phyloP scores from a whole-genome alignment of 1,284 basidiomycete genomes.

The Limonomyces culmigenus region DNA sequence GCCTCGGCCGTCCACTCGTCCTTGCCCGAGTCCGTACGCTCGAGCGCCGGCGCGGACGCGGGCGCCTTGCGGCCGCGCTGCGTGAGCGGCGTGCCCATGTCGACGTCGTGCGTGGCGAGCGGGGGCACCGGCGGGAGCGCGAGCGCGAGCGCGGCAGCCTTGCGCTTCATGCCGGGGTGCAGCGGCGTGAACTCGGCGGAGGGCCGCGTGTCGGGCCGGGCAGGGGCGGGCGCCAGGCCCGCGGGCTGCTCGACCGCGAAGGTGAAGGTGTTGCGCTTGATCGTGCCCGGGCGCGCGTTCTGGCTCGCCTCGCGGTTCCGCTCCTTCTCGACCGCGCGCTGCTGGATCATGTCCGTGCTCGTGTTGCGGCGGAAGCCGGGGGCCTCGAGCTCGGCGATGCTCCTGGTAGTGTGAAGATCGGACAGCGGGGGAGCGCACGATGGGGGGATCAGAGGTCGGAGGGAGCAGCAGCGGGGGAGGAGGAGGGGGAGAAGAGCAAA shows the following conservation, averaged over 20 bases:
- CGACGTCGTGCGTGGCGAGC: conserved; percentile 6
- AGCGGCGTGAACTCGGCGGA: conserved; percentile 48
- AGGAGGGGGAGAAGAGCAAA: conserved; percentile 4
- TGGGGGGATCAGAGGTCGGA: conserved; percentile 4
- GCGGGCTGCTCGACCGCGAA: conserved; percentile 60
- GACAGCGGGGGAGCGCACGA: conserved; percentile 3
- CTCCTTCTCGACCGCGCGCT: conserved; percentile 64
- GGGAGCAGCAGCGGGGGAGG: too few relatives aligned
- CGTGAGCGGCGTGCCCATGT: conserved; percentile 20
- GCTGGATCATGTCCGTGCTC: conserved; percentile 57
- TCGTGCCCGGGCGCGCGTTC: conserved; percentile 43
- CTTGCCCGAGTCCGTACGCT: conserved; percentile 4
- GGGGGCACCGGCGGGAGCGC: conserved; percentile 14
- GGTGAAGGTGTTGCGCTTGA: conserved; percentile 74
- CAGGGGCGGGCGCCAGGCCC: conserved; percentile 19
- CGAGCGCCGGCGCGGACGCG: conserved; percentile 3
- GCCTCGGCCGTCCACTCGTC: conserved; percentile 3
- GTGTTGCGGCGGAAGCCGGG: conserved; percentile 61
- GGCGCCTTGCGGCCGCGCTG: conserved; percentile 21
- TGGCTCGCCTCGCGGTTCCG: conserved; percentile 56
- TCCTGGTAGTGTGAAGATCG: conserved; percentile 28
- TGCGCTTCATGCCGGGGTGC: conserved; percentile 19
- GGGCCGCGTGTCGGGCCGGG: conserved; percentile 50
- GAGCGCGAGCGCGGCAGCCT: conserved; percentile 16
- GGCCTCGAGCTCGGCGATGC: conserved; percentile 64